Evolutionary conservation across 2,329 filamentous ascomycete species (phyloP).

Genomic region (Balansia obtecta): DNA sequence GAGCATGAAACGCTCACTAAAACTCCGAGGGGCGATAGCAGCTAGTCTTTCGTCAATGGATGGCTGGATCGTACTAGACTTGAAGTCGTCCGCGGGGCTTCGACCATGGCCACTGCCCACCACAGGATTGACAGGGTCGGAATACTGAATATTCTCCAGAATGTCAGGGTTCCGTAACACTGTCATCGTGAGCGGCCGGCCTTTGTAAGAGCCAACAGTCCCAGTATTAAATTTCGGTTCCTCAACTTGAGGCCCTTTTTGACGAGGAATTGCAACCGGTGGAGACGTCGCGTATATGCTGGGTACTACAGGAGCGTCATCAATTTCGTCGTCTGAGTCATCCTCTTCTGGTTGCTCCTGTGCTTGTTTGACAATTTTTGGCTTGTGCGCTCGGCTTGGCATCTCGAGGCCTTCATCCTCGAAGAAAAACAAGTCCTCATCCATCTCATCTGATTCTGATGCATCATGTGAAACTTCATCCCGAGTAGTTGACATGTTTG

Average conservation of each 20-base stretch:
- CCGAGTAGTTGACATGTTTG: neutral
- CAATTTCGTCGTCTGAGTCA: constrained; percentile 5
- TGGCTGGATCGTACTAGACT: constrained; percentile 30
- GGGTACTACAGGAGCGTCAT: neutral
- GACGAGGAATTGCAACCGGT: constrained; percentile 24
- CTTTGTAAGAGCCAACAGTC: constrained; percentile 42
- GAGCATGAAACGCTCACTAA: constrained; percentile 36
- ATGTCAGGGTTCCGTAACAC: constrained; percentile 37
- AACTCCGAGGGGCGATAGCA: constrained; percentile 32
- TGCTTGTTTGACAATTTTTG: neutral
- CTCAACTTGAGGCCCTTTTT: constrained; percentile 3
- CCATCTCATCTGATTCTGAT: constrained; percentile 9
- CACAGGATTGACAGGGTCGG: constrained; percentile 37
- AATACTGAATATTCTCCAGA: constrained; percentile 33
- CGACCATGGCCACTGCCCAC: constrained; percentile 41
- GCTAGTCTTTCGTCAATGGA: constrained; percentile 23
- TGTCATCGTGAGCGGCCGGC: constrained; percentile 38
- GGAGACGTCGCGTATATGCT: constrained; percentile 30
- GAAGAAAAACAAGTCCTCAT: constrained; percentile 34
- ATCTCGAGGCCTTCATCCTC: constrained; percentile 24
- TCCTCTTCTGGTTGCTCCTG: constrained; percentile 17
- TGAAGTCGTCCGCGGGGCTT: constrained; percentile 34
- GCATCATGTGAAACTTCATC: neutral
- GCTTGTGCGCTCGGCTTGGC: constrained; percentile 5
- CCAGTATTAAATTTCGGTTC: constrained; percentile 22